Evolutionary conservation across 2,329 filamentous ascomycete species (phyloP), one percentile per base, ranked within the genome.

Genomic region (Colletotrichum filicis): DNA sequence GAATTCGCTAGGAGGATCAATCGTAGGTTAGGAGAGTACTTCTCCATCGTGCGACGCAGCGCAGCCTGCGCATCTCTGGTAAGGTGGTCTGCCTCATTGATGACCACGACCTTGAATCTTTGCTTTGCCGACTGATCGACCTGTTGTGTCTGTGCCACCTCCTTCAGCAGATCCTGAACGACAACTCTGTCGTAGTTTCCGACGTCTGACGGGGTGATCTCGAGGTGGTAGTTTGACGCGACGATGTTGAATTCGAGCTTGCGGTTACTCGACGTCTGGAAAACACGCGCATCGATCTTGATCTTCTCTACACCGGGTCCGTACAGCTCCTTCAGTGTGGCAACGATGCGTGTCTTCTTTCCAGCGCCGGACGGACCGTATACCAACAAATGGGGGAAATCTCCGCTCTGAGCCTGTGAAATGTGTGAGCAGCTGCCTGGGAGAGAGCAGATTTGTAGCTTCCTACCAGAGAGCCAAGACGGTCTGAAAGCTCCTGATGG

Each of bases 231-330:
- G 75, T 98, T 92, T 0, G 96, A 98, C 57, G 95, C 92, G 67
- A 99, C 97, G 76, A 99, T 97, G 85, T 98, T 99, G 90, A 99
- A 99, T 85, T 99, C 97, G 78, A 99, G 92, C 84, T 99, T 99
- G 81, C 97, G 95, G 83, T 98, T 98, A 80, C 93, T 93, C 26
- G 92, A 95, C 1, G 97, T 98, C 84, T 98, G 95, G 86, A 99
- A 99, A 72, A 98, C 93, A 76, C 97, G 94, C 14, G 95, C 94
- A 81, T 99, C 97, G 84, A 99, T 98, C 86, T 98, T 98, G 88
- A 99, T 99, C 88, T 98, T 98, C 81, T 99, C 97, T n/a, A 98
- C 97, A 56, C 97, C 96, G 0, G 96, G 92, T 0, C 97, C 97
- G 83, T 97, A 99, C 8, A 99, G 89, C 80, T 98, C 96, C 82